These are phyloP conservation scores for Schwanniomyces sp. DNA, from an alignment of 805 yeast species.

Conservation along the genomic window DNA sequence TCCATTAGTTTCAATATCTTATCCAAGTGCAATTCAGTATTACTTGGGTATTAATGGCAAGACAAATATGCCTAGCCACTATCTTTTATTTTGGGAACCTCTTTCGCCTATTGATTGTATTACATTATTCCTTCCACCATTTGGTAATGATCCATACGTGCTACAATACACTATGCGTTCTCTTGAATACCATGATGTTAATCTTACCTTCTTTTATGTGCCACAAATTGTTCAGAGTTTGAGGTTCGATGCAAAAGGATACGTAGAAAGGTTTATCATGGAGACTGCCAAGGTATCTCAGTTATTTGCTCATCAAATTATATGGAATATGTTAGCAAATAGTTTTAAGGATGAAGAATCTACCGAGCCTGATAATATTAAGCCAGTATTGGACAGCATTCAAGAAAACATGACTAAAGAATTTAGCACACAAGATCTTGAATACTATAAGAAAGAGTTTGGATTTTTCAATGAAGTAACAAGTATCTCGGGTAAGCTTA, in stretches of 20 bases:
- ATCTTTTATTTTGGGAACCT: constrained; percentile 67
- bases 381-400: constrained; percentile 78
- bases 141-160: constrained; percentile 61
- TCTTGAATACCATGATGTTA: constrained; percentile 81
- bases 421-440: constrained; percentile 60
- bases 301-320: constrained; percentile 93
- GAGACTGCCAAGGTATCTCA: constrained; percentile 92
- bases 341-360: constrained; percentile 89
- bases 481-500: constrained; percentile 88
- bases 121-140: constrained; percentile 75
- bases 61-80: constrained; percentile 36
- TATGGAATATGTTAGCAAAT: constrained; percentile 97
- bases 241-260: constrained; percentile 79
- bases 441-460: constrained; percentile 80
- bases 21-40: constrained; percentile 61
- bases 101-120: constrained; percentile 84
- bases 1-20: constrained; percentile 59
- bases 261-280: constrained; percentile 81
- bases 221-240: constrained; percentile 96
- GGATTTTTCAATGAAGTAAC: constrained; percentile 90
- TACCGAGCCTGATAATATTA: constrained; percentile 72
- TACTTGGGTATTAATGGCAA: constrained; percentile 43
- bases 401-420: constrained; percentile 60
- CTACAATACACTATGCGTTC: constrained; percentile 90
- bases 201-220: constrained; percentile 89